Evolutionary conservation across 192 early-diverging fungal genomes (phyloP), one percentile per base, ranked within the genome.

Genomic region (Phlyctochytrium arcticum): DNA sequence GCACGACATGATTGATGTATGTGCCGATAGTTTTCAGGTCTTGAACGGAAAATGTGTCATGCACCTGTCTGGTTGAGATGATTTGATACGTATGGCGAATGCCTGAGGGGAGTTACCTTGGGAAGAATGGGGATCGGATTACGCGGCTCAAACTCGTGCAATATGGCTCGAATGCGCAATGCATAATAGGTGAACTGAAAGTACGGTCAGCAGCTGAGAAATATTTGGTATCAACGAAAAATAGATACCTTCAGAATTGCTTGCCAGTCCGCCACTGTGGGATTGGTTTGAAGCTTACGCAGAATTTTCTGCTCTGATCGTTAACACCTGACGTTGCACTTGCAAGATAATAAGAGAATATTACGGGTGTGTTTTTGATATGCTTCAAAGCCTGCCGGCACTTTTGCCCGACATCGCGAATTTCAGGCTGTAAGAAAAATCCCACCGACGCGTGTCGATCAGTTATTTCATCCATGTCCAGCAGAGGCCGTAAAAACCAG

Each of bases 401-500:
- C 6, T 82, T 70, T 10, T 73, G 74, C 2, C 71, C 71, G 6
- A 69, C 54, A 4, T 68, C 33, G 30, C 69, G 55, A 39, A 84
- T 81, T 31, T 77, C 76, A 2, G 75, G 59, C 24, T 59, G 29
- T 2, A 70, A 27, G 48, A 91, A 85, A 44, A 74, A 82, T 10
- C 55, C 74, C 0, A 93, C 76, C 2, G 85, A 65, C 9, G 67
- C 66, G 44, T 88, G 88, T 9, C 91, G 76, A 3, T 71, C 47
- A 4, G 67, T 8, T 7, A 92, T 68, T 6, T 77, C 42, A 3
- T 51, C 29, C 12, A 80, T 36, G 31, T 87, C 79, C 35, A 78
- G 47, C 3, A 66, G 77, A 3, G 91, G 91, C 21, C 80, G 67
- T 8, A 86, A 67, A 10, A 92, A 76, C 90, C 91, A 93, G 61